A percentile compares a stretch with the other conserved stretches of the same genome.
Evolutionary conservation across 805 yeast genomes (phyloP).

Genomic region (Kockiozyma suomiensis): DNA sequence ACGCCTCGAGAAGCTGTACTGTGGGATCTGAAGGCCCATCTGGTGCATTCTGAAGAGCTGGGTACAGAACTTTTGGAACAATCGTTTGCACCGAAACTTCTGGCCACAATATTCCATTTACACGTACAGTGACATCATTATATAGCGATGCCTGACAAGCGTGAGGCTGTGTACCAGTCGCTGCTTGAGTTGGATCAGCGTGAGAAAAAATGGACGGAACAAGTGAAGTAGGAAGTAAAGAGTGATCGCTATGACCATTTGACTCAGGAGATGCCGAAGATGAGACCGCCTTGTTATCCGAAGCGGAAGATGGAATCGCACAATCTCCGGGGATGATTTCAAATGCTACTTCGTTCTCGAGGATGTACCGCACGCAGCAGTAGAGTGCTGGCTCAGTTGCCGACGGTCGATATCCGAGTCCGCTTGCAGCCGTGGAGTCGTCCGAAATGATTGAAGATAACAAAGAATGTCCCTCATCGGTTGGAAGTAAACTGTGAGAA

Average conservation of each 20-base stretch:
- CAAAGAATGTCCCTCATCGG: constrained; percentile 14
- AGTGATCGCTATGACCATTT: constrained; percentile 2
- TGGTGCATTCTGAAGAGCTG: constrained; percentile 1
- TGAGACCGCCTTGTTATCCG: not conserved
- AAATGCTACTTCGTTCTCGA: constrained; percentile 42
- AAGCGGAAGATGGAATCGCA: not conserved
- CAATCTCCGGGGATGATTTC: constrained; percentile 32
- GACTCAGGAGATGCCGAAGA: not conserved
- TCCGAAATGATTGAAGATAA: constrained; percentile 28
- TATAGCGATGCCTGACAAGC: constrained; percentile 17
- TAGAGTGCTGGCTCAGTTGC: constrained; percentile 26
- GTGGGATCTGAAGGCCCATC: constrained; percentile 12
- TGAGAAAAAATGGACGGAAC: constrained; percentile 31
- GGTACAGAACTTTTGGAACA: constrained; percentile 25
- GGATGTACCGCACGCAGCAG: constrained; percentile 39
- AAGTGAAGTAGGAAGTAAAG: constrained; percentile 20
- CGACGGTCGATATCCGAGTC: constrained; percentile 26
- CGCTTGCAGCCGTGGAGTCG: constrained; percentile 15
- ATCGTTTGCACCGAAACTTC: constrained; percentile 57
- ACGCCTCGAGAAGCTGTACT: constrained; percentile 19
- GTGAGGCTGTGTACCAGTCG: constrained; percentile 1
- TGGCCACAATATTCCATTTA: constrained; percentile 71
- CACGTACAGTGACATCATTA: constrained; percentile 41
- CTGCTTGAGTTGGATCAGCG: constrained; percentile 8
- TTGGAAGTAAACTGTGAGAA: not conserved